Percentiles rank a stretch among this genome's conserved stretches.
These are phyloP conservation scores for Fusarium nygamai DNA, from an alignment of 2,329 filamentous ascomycete genomes.

Conservation along the genomic window DNA sequence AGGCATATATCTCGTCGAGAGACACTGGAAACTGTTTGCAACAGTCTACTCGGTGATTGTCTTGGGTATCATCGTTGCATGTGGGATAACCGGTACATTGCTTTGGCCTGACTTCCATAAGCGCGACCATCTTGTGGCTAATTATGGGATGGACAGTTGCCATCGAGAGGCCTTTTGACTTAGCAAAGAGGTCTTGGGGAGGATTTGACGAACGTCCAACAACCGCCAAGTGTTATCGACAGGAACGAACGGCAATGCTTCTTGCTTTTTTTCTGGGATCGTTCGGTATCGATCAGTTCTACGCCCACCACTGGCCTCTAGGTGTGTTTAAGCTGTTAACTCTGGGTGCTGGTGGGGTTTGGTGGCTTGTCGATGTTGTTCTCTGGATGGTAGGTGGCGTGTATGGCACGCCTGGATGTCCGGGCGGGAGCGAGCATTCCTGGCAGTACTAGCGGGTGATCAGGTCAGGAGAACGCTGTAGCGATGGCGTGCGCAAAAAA, in stretches of 20 bases:
- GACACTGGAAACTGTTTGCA: not conserved
- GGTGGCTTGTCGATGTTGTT: conserved; percentile 31
- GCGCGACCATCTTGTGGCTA: not conserved
- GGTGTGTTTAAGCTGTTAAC: conserved; percentile 34
- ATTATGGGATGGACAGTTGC: not conserved
- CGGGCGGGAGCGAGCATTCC: conserved; percentile 8
- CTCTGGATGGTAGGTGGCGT: conserved; percentile 38
- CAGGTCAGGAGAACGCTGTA: no score
- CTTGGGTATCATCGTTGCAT: not conserved
- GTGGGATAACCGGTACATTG: not conserved
- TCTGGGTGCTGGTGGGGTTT: conserved; percentile 14
- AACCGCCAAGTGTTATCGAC: conserved; percentile 29
- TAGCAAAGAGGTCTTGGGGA: conserved; percentile 13
- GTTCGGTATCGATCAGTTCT: conserved; percentile 32
- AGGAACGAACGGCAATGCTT: conserved; percentile 34
- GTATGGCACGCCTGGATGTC: conserved; percentile 35
- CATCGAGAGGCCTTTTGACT: not conserved
- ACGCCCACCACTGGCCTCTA: conserved; percentile 30
- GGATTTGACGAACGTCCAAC: conserved; percentile 24
- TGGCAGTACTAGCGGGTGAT: conserved; percentile 25
- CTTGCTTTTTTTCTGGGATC: conserved; percentile 24
- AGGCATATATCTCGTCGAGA: not conserved
- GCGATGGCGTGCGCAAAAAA: no score
- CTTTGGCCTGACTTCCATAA: no score
- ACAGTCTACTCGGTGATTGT: not conserved